These are phyloP conservation scores for Syncephalis fuscata DNA, from an alignment of 371 early-diverging fungal species.

Conservation along the genomic window DNA sequence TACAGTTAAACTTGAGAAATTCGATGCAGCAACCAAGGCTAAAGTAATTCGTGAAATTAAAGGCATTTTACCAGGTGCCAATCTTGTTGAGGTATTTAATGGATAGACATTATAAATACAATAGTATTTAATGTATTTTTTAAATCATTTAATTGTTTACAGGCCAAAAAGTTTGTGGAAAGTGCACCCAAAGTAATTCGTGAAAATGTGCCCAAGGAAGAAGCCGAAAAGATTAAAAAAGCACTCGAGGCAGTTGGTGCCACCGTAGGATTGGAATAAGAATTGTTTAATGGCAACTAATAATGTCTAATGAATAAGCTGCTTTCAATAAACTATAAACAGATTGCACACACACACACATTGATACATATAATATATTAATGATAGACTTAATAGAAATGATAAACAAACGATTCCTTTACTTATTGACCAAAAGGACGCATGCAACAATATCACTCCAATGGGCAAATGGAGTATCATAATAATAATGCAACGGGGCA, in stretches of 20 bases:
- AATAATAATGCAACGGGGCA: no score
- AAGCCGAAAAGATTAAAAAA: constrained; percentile 94
- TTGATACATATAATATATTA: no score
- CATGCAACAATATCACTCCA: no score
- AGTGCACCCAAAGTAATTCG: constrained; percentile 89
- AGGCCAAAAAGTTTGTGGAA: constrained; percentile 97
- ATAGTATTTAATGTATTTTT: not conserved
- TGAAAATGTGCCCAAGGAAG: constrained; percentile 83
- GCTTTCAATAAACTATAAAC: no score
- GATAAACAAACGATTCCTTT: no score
- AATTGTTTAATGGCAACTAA: no score
- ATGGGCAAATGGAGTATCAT: no score
- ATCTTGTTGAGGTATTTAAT: constrained; percentile 65
- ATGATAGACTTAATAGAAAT: no score
- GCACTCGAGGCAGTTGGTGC: constrained; percentile 88
- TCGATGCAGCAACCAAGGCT: constrained; percentile 88
- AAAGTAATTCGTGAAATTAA: constrained; percentile 97
- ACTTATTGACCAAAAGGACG: no score
- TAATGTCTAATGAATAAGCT: no score
- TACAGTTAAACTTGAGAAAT: constrained; percentile 88
- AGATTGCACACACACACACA: no score
- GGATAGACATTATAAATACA: not conserved
- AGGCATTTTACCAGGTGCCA: constrained; percentile 76
- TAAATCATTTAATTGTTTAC: constrained; percentile 3
- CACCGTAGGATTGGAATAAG: constrained; percentile 83